These are phyloP conservation scores for Globisporangium abappressorium DNA, from an alignment of 352 stramenopile genomes.

Conservation along the genomic window DNA sequence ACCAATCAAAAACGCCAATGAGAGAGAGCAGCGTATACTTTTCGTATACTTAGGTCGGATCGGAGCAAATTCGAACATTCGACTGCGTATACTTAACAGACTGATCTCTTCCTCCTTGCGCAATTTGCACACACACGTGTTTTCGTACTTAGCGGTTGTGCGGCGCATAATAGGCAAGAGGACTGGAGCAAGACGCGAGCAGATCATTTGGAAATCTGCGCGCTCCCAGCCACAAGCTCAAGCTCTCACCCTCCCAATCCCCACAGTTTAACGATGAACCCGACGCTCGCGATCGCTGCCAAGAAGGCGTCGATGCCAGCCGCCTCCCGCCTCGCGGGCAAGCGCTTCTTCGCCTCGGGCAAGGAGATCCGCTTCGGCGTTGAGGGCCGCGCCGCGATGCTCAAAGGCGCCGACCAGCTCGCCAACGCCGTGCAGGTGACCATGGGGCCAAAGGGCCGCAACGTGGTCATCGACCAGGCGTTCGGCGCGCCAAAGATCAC, in stretches of 20 bases:
- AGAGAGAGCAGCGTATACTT: neutral
- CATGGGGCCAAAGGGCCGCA: slow-evolving; percentile 99
- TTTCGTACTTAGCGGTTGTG: slow-evolving; percentile 9
- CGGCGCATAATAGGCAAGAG: neutral
- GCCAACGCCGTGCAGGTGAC: slow-evolving; percentile 99
- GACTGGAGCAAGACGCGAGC: neutral
- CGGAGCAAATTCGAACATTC: neutral
- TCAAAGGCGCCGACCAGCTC: slow-evolving; percentile 98
- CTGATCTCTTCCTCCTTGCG: neutral
- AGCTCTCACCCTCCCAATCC: neutral
- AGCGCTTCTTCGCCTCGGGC: slow-evolving; percentile 82
- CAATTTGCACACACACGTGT: neutral
- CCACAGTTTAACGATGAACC: slow-evolving; percentile 57
- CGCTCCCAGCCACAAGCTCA: slow-evolving; percentile 13
- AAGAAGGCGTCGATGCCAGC: slow-evolving; percentile 58
- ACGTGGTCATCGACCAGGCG: slow-evolving; percentile 99
- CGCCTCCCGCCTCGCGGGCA: slow-evolving; percentile 33
- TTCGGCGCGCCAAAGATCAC: slow-evolving; percentile 79
- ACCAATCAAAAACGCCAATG: neutral
- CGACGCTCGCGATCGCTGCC: slow-evolving; percentile 48
- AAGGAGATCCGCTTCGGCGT: slow-evolving; percentile 99
- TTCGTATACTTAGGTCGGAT: neutral
- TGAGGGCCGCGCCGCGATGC: slow-evolving; percentile 96
- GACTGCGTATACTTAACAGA: neutral
- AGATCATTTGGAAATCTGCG: slow-evolving; percentile 20